These are phyloP conservation scores for Areca catechu DNA, from an alignment of 176 grass and related monocot species.

Conservation along the genomic window DNA sequence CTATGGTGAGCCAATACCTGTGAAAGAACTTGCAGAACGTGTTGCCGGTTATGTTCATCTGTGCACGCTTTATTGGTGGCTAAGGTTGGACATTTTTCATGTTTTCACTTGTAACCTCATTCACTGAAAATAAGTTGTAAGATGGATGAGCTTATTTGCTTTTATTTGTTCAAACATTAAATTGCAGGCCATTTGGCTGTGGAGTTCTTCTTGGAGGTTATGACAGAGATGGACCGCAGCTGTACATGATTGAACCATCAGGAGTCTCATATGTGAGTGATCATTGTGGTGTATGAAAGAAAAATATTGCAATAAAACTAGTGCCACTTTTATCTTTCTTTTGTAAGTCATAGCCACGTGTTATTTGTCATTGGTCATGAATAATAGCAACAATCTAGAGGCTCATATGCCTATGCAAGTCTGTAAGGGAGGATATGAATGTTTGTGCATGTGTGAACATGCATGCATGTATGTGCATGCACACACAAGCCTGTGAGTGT, in stretches of 20 bases:
- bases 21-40: constrained; percentile 80
- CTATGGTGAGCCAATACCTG: constrained; percentile 71
- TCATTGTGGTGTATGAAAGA: neutral
- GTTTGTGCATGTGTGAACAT: too few relatives aligned
- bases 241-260: constrained; percentile 76
- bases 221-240: constrained; percentile 86
- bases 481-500: too few relatives aligned
- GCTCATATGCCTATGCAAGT: too few relatives aligned
- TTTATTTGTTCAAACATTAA: constrained; percentile 1
- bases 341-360: too few relatives aligned
- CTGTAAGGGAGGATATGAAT: too few relatives aligned
- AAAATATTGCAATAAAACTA: constrained; percentile 1
- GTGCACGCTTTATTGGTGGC: constrained; percentile 89
- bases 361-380: too few relatives aligned
- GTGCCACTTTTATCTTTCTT: too few relatives aligned
- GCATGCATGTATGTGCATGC: too few relatives aligned
- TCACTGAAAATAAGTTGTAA: too few relatives aligned
- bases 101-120: neutral
- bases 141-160: neutral
- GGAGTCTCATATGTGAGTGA: constrained; percentile 61
- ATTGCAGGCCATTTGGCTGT: constrained; percentile 54
- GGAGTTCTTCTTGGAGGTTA: constrained; percentile 90
- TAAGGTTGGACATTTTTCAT: constrained; percentile 35
- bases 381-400: too few relatives aligned
- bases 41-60: constrained; percentile 84